Evolutionary conservation across 2,329 filamentous ascomycete species (phyloP), one percentile per base, ranked within the genome.

Genomic region (Sphaerulina vaccinii): DNA sequence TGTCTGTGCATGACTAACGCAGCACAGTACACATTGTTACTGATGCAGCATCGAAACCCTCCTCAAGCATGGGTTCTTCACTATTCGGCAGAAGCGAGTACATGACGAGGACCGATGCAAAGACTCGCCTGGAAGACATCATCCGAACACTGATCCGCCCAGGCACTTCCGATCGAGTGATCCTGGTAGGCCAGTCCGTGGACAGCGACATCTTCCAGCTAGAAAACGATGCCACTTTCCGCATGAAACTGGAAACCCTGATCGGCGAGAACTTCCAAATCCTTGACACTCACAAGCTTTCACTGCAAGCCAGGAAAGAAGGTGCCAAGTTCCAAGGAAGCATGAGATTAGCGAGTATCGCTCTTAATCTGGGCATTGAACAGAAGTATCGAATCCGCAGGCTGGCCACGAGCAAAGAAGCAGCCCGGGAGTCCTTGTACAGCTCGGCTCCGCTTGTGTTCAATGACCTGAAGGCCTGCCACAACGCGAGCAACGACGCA

Each of bases 401-500:
- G 24, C 11, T 11, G 7, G 36, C 7, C 36, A 38, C 16, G 13
- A 15, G 32, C 15, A 29, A 4, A 29, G 8, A 37, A 37, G 35
- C n/a, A 8, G 23, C 32, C 9, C 29, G 18, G 13, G 13, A 40
- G 7, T 19, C 19, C 9, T 0, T 7, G 35, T 38, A 27, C n/a
- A 11, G 42, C 16, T 45, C 42, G 7, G 13, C 15, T 8, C 16
- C 15, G 10, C 9, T 18, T 19, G 16, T 16, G n/a, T 7, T 22
- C 0, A 29, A n/a, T 9, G n/a, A 15, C n/a, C 9, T 49, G 37
- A 29, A 10, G 19, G 51, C n/a, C 16, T 35, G 42, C 10, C 46
- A 54, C 29, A 54, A 50, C 24, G 52, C 52, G 21, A 49, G 52
- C 19, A 54, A 54, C 21, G 52, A 54, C 19, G 52, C 52, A 1